phyloP scores from a whole-genome alignment of 2,329 filamentous ascomycete species.

The Pseudomassariella vexata region DNA sequence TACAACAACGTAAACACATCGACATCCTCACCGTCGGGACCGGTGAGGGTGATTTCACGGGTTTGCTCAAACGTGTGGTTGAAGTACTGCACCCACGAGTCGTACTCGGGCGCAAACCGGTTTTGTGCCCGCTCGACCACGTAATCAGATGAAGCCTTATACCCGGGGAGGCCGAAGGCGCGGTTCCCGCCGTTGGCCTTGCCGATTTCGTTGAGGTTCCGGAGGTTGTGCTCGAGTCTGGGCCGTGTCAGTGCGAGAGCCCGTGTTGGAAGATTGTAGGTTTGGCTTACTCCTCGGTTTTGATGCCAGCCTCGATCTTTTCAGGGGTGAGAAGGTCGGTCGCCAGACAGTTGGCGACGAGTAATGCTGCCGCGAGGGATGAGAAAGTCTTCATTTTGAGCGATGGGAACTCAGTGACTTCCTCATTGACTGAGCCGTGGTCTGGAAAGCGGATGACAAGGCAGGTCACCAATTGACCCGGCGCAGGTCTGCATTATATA shows the following conservation, averaged over 20 bases:
- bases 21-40: slow-evolving; percentile 38
- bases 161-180: slow-evolving; percentile 54
- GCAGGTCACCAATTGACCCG: no score
- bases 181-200: slow-evolving; percentile 51
- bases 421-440: no score
- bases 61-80: slow-evolving; percentile 39
- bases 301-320: slow-evolving; percentile 33
- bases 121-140: slow-evolving; percentile 39
- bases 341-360: no score
- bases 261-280: neutral
- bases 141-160: slow-evolving; percentile 52
- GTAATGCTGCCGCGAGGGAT: no score
- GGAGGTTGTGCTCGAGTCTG: slow-evolving; percentile 49
- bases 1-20: slow-evolving; percentile 38
- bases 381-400: no score
- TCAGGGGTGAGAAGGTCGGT: slow-evolving; percentile 30
- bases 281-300: slow-evolving; percentile 27
- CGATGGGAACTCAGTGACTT: no score
- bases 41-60: slow-evolving; percentile 33
- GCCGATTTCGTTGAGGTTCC: slow-evolving; percentile 48
- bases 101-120: slow-evolving; percentile 33
- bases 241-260: neutral
- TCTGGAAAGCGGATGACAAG: no score
- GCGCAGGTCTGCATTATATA: no score
- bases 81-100: slow-evolving; percentile 41